A percentile compares a stretch with the other conserved stretches of the same genome.
phyloP scores from a whole-genome alignment of 192 early-diverging fungal genomes.

The Rhizoclosmatium sp. region DNA sequence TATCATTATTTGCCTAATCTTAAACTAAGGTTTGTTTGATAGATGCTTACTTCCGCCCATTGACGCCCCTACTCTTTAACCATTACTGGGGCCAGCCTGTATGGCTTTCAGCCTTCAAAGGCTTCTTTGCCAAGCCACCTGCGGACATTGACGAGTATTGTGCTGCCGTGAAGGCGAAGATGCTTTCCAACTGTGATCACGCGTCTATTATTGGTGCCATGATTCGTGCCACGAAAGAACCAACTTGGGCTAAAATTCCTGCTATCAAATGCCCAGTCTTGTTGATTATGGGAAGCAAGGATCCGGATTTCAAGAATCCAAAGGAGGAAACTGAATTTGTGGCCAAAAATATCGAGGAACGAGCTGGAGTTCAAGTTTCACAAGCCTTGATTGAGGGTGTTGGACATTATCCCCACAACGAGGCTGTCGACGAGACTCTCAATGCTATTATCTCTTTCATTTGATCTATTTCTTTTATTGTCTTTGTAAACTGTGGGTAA shows the following conservation, averaged over 20 bases:
- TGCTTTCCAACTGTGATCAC: conserved; percentile 33
- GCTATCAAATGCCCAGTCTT: conserved; percentile 25
- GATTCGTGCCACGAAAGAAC: conserved; percentile 33
- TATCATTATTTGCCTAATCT: conserved; percentile 28
- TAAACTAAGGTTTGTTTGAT: not conserved
- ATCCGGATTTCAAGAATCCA: conserved; percentile 45
- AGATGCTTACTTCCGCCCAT: conserved; percentile 33
- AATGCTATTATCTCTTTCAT: conserved; percentile 12
- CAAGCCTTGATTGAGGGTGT: conserved; percentile 21
- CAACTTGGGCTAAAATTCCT: conserved; percentile 15
- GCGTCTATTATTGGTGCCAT: conserved; percentile 25
- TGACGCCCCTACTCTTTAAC: conserved; percentile 38
- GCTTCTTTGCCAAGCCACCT: conserved; percentile 39
- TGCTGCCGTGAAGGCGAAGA: conserved; percentile 27
- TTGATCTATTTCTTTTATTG: not conserved
- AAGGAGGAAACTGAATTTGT: conserved; percentile 29
- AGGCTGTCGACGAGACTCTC: conserved; percentile 16
- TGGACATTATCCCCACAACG: conserved; percentile 37
- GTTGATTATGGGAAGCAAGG: conserved; percentile 41
- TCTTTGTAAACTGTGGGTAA: too few relatives aligned
- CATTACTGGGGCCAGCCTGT: conserved; percentile 37
- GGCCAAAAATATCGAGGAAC: not conserved
- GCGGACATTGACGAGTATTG: conserved; percentile 37
- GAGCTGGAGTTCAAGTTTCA: not conserved
- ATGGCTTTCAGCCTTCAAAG: conserved; percentile 28